A percentile compares a stretch with the other conserved stretches of the same genome.
phyloP scores from a whole-genome alignment of 225 moss, liverwort and hornwort genomes.

The Sphagnum contortum region DNA sequence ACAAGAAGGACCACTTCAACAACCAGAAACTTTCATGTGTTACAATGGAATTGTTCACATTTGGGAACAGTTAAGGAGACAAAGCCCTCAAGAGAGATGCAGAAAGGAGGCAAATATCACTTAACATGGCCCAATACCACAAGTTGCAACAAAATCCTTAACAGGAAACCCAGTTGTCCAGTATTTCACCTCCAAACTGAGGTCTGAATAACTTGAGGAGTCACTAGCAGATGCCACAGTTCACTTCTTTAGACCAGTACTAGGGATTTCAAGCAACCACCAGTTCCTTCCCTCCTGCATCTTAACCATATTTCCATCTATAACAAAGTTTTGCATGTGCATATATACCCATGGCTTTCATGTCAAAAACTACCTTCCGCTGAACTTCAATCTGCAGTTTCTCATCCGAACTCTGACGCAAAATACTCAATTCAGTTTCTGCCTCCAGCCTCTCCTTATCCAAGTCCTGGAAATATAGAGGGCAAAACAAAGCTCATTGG shows the following conservation, averaged over 20 bases:
- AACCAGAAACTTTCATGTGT: too few species aligned
- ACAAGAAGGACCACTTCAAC: too few species aligned
- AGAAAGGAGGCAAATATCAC: too few species aligned
- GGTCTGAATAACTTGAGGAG: background rate
- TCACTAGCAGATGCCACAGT: too few species aligned
- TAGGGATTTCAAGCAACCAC: background rate
- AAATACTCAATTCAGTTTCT: conserved; percentile 49
- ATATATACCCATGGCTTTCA: background rate
- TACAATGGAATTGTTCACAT: too few species aligned
- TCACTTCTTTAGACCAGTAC: too few species aligned
- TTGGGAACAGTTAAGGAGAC: background rate
- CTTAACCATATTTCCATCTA: background rate
- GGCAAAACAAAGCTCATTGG: background rate
- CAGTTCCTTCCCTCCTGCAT: background rate
- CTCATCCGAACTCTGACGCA: conserved; percentile 58
- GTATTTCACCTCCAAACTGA: background rate
- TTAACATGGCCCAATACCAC: too few species aligned
- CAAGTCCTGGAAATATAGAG: conserved; percentile 50
- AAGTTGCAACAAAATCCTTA: too few species aligned
- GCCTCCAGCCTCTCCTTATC: conserved; percentile 63
- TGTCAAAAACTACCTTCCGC: conserved; percentile 49
- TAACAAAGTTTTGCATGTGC: background rate
- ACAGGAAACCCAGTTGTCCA: background rate
- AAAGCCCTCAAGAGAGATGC: too few species aligned
- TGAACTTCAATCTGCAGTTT: conserved; percentile 52